phyloP scores from a whole-genome alignment of 352 stramenopile genomes.

The Elongisporangium senticosum region DNA sequence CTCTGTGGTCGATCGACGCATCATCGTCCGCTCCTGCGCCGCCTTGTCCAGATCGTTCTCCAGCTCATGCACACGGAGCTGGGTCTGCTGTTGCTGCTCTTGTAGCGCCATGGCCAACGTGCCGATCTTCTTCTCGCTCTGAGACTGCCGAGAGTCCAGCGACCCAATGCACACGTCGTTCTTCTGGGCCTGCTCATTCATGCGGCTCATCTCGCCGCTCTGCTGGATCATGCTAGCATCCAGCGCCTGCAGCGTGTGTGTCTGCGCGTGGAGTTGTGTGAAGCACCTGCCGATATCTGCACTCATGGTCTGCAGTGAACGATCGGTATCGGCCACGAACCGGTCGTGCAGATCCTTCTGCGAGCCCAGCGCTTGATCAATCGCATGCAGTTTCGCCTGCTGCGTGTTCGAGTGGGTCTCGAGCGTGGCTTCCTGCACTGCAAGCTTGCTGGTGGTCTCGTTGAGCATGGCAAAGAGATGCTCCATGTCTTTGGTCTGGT shows the following conservation, averaged over 20 bases:
- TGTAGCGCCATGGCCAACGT: slow-evolving; percentile 24
- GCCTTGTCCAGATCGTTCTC: slow-evolving; percentile 23
- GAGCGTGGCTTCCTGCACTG: slow-evolving; percentile 20
- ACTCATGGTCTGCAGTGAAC: slow-evolving; percentile 20
- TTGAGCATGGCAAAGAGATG: slow-evolving; percentile 22
- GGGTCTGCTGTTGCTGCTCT: slow-evolving; percentile 40
- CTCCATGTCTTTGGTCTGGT: slow-evolving; percentile 25
- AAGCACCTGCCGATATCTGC: slow-evolving; percentile 24
- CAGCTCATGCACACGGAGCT: slow-evolving; percentile 21
- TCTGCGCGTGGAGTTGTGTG: slow-evolving; percentile 21
- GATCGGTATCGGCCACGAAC: slow-evolving; percentile 24
- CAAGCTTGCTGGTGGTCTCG: slow-evolving; percentile 17
- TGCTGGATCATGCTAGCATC: slow-evolving; percentile 22
- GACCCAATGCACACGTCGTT: slow-evolving; percentile 25
- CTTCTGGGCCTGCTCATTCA: slow-evolving; percentile 22
- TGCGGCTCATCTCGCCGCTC: slow-evolving; percentile 23
- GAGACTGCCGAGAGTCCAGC: slow-evolving; percentile 31
- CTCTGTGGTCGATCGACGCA: slow-evolving; percentile 31
- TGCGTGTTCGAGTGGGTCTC: slow-evolving; percentile 9
- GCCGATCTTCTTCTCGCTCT: slow-evolving; percentile 39
- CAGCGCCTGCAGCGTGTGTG: slow-evolving; percentile 21
- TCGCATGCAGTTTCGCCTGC: neutral
- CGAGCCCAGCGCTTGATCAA: neutral
- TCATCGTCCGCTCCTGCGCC: slow-evolving; percentile 24
- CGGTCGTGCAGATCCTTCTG: slow-evolving; percentile 17